These are phyloP conservation scores for Debaryomycetaceae sp. DNA, from an alignment of 1,139 yeast species.

Conservation along the genomic window DNA sequence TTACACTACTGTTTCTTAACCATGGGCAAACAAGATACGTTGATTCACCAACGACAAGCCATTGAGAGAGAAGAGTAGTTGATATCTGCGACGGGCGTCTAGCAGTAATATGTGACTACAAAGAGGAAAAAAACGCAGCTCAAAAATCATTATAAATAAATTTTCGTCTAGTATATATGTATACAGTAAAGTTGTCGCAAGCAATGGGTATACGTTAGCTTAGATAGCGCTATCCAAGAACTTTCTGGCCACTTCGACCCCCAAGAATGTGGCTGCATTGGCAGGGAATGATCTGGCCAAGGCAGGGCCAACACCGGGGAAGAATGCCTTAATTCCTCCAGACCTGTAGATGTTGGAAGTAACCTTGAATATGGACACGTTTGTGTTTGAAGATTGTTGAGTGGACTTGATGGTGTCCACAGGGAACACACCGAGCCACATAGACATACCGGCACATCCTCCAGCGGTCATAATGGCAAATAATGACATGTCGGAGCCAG, in stretches of 20 bases:
- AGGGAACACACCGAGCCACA: slow-evolving; percentile 98
- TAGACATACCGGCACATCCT: slow-evolving; percentile 91
- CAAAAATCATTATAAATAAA: too few species aligned
- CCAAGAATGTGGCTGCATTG: slow-evolving; percentile 95
- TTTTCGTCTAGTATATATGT: too few species aligned
- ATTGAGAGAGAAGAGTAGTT: too few species aligned
- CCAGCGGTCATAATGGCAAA: slow-evolving; percentile 85
- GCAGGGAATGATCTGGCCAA: slow-evolving; percentile 95
- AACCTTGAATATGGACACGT: slow-evolving; percentile 61
- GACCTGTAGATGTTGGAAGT: slow-evolving; percentile 59
- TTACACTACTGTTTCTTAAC: neutral
- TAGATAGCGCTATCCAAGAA: slow-evolving; percentile 46
- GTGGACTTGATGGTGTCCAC: slow-evolving; percentile 92
- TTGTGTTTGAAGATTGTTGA: slow-evolving; percentile 63
- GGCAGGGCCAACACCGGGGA: slow-evolving; percentile 98
- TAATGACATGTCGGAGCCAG: slow-evolving; percentile 60
- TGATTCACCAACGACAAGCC: too few species aligned
- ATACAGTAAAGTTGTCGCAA: too few species aligned
- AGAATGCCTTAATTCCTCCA: slow-evolving; percentile 88
- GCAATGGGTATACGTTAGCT: too few species aligned
- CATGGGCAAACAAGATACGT: too few species aligned
- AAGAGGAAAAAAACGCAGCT: too few species aligned
- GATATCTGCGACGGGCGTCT: too few species aligned
- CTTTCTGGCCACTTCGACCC: slow-evolving; percentile 85
- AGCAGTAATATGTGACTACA: too few species aligned